Conservation (phyloP, 2,329 filamentous ascomycete genomes). For the Bipolaris sorokiniana region DNA sequence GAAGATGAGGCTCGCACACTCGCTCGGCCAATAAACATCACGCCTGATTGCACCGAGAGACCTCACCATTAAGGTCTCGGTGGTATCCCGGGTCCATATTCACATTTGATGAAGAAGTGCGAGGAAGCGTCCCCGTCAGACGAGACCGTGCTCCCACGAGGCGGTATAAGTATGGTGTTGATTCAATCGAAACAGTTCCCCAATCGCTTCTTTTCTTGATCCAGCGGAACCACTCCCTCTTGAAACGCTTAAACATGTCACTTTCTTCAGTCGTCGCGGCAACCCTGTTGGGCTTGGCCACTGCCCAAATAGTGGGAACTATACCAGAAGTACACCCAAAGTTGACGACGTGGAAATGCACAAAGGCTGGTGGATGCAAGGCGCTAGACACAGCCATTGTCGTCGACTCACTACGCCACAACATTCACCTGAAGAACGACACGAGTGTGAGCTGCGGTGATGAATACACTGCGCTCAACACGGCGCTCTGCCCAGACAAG, state of each 20-base stretch:
- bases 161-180: neutral
- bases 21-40: neutral
- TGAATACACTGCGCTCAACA: conserved; percentile 44
- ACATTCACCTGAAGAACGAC: conserved; percentile 50
- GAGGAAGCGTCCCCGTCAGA: neutral
- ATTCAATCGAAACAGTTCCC: neutral
- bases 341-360: conserved; percentile 61
- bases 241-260: neutral
- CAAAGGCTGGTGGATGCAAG: conserved; percentile 57
- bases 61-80: neutral
- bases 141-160: neutral
- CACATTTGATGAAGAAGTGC: neutral
- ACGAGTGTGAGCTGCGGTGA: conserved; percentile 41
- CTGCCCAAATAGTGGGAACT: conserved; percentile 40
- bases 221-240: neutral
- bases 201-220: neutral
- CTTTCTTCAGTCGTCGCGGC: conserved; percentile 26
- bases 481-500: conserved; percentile 56
- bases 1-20: neutral
- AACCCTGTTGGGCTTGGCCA: conserved; percentile 33
- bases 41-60: neutral
- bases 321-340: conserved; percentile 58
- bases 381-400: conserved; percentile 57
- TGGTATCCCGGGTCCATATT: neutral
- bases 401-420: conserved; percentile 57